phyloP scores from a whole-genome alignment of 176 grass and related monocot genomes.

The Rhynchospora tenuis region DNA sequence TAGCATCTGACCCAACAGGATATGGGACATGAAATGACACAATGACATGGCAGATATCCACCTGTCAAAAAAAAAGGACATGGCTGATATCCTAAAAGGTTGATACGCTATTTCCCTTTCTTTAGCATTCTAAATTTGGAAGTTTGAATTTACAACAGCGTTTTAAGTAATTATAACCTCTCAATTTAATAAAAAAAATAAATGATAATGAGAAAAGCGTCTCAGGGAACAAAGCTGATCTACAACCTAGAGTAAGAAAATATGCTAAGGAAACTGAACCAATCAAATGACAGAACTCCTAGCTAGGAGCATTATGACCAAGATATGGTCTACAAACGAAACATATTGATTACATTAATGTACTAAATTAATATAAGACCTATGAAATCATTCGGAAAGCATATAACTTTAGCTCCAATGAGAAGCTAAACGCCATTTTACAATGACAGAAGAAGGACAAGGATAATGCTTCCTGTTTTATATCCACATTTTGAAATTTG shows the following conservation, averaged over 20 bases:
- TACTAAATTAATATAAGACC: neutral
- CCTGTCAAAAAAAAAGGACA: neutral
- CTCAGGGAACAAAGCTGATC: neutral
- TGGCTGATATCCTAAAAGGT: neutral
- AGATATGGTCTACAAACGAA: neutral
- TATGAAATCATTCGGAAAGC: neutral
- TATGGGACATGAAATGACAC: neutral
- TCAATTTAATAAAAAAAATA: conserved; percentile 3
- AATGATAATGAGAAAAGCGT: neutral
- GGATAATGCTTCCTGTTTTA: neutral
- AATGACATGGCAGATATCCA: neutral
- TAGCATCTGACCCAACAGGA: neutral
- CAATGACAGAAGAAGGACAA: neutral
- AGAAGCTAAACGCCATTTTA: neutral
- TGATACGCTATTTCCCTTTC: neutral
- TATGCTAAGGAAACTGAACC: neutral
- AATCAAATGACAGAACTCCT: neutral
- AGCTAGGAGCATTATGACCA: conserved; percentile 1
- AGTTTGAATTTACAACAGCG: neutral
- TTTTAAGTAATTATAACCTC: neutral
- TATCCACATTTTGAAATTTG: neutral
- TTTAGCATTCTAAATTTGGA: neutral
- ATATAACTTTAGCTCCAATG: neutral
- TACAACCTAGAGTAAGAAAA: neutral
- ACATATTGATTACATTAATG: neutral